These are phyloP conservation scores for Cordyceps javanica DNA, from an alignment of 2,329 filamentous ascomycete species.

Conservation along the genomic window DNA sequence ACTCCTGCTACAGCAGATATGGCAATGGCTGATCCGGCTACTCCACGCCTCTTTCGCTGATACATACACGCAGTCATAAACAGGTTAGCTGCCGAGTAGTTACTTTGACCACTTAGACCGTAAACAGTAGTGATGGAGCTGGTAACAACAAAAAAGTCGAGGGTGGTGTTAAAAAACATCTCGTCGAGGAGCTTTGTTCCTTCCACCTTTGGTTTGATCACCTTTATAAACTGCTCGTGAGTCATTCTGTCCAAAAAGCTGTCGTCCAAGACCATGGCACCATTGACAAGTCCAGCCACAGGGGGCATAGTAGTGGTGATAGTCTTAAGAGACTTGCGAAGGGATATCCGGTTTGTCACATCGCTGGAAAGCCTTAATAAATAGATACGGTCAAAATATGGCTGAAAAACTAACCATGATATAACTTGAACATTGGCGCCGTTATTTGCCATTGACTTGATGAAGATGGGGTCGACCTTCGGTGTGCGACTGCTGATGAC, in stretches of 20 bases:
- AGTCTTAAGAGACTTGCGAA: background rate
- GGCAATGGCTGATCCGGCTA: constrained; percentile 20
- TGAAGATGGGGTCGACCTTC: constrained; percentile 5
- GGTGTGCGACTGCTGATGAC: constrained; percentile 32
- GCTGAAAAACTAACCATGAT: no score
- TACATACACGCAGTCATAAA: constrained; percentile 25
- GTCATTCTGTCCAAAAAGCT: no score
- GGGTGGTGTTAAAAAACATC: no score
- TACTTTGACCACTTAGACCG: constrained; percentile 28
- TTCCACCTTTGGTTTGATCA: no score
- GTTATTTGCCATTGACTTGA: background rate
- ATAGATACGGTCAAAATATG: no score
- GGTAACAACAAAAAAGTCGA: no score
- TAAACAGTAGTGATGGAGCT: constrained; percentile 19
- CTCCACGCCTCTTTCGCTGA: constrained; percentile 19
- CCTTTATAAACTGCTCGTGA: no score
- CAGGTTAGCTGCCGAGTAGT: constrained; percentile 27
- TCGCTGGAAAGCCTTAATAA: no score
- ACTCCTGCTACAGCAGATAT: constrained; percentile 9
- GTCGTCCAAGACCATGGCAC: no score
- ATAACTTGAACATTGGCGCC: background rate
- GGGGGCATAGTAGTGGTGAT: no score
- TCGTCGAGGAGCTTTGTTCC: no score
- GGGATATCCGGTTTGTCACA: no score
- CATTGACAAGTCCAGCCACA: background rate